phyloP scores from a whole-genome alignment of 2,329 filamentous ascomycete genomes.

The Pezicula neosporulosa region DNA sequence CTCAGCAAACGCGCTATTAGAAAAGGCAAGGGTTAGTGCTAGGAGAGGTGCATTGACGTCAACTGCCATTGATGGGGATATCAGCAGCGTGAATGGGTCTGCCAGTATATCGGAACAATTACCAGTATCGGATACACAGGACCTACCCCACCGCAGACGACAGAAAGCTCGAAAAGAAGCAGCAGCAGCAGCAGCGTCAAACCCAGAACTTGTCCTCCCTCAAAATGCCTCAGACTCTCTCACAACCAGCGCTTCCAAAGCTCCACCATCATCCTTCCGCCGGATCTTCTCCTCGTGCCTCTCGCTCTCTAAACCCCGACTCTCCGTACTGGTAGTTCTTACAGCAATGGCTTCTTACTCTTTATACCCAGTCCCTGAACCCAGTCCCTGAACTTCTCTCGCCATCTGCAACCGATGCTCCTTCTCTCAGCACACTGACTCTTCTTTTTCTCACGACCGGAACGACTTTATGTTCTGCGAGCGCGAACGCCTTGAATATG shows the following conservation, averaged over 20 bases:
- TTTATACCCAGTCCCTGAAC: conserved; percentile 85
- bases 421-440: conserved; percentile 85
- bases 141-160: conserved; percentile 28
- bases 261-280: conserved; percentile 49
- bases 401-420: conserved; percentile 59
- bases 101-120: conserved; percentile 5
- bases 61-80: conserved; percentile 6
- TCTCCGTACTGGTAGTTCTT: conserved; percentile 87
- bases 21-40: conserved; percentile 12
- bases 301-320: conserved; percentile 90
- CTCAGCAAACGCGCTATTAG: conserved; percentile 21
- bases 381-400: conserved; percentile 84
- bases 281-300: conserved; percentile 78
- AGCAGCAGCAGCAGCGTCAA: conserved; percentile 13
- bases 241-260: conserved; percentile 44
- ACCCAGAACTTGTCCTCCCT: conserved; percentile 30
- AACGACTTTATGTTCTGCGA: conserved; percentile 84
- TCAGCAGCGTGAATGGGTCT: conserved; percentile 14
- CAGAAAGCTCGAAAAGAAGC: conserved; percentile 22
- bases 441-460: conserved; percentile 88
- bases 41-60: conserved; percentile 17
- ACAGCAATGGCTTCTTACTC: conserved; percentile 89
- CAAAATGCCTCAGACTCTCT: conserved; percentile 54
- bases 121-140: conserved; percentile 8
- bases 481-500: conserved; percentile 96